Evolutionary conservation across 2,329 filamentous ascomycete genomes (phyloP).

Genomic region (Cladosporium halotolerans): DNA sequence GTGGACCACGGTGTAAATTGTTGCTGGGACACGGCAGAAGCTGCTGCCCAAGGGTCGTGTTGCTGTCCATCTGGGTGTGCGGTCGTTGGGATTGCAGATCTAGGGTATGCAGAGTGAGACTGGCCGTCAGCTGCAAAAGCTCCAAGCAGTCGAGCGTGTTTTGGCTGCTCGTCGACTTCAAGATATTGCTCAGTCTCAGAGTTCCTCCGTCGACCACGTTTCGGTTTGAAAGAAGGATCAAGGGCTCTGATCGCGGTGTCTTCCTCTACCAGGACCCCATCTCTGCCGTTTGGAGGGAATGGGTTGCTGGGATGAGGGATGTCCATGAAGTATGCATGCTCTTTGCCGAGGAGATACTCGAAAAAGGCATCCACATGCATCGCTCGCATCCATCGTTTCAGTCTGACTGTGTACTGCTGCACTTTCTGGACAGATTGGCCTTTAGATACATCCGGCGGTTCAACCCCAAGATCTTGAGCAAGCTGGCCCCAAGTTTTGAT

Average conservation of each 20-base stretch:
- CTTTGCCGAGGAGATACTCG: constrained; percentile 73
- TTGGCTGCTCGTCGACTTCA: constrained; percentile 9
- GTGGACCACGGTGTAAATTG: constrained; percentile 31
- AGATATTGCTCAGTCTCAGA: constrained; percentile 28
- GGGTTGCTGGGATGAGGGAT: constrained; percentile 62
- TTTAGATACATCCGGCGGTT: constrained; percentile 72
- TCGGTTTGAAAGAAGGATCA: constrained; percentile 65
- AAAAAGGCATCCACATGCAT: constrained; percentile 96
- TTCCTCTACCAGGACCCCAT: constrained; percentile 79
- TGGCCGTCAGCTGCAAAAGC: constrained; percentile 4
- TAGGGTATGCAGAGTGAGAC: constrained; percentile 44
- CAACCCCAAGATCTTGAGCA: constrained; percentile 79
- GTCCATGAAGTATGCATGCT: constrained; percentile 72
- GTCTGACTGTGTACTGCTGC: constrained; percentile 84
- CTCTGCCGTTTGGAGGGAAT: constrained; percentile 59
- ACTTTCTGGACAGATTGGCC: constrained; percentile 81
- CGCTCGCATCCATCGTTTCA: constrained; percentile 95
- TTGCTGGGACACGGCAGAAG: constrained; percentile 32
- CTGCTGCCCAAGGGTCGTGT: constrained; percentile 46
- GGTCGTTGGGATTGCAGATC: constrained; percentile 46
- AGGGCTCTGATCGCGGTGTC: constrained; percentile 81
- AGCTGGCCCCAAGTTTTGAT: constrained; percentile 91
- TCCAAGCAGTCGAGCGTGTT: constrained; percentile 25
- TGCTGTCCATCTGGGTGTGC: constrained; percentile 40
- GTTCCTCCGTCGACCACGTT: constrained; percentile 50